Evolutionary conservation across 2,329 filamentous ascomycete species (phyloP), one percentile per base, ranked within the genome.

Genomic region (Diaporthe sp.): DNA sequence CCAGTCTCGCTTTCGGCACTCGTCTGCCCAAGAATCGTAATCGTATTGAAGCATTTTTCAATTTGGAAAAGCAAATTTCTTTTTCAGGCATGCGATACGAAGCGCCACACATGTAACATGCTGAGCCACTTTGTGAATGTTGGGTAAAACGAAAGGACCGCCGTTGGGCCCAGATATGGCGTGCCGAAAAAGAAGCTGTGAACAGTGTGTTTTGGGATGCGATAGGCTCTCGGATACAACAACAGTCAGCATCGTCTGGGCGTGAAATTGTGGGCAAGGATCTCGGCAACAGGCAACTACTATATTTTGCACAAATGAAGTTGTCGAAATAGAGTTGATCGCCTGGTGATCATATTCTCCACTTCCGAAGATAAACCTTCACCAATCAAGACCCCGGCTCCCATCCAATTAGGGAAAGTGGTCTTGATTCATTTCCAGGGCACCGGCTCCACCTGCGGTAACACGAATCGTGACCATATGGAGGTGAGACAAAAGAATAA

Each of bases 291-390:
- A 19, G n/a, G 8, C n/a, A 27, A 53, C 22, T 39, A 32, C n/a
- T 3, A 27, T 22, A 39, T 53, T 53, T 53, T 53, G 47, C 47
- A 68, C n/a, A 66, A 68, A 51, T 66, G 2, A 51, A 35, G 63
- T 25, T 66, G 44, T 66, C 25, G 44, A 53, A 68, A 39, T 53
- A 53, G 32, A 68, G 63, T 68, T 68, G 63, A 53, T 68, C 47
- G 63, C 32, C 47, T 15, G 63, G 35, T 39, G 47, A 39, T 39
- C 47, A 66, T 13, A 39, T 39, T 53, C 63, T 68, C 63, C 47
- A 68, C 47, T 35, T 2, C 22, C n/a, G n/a, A 53, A 8, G 47
- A 68, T 66, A 66, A 9, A 53, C n/a, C 53, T 68, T 27, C 32
- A 22, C 63, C 63, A 53, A 68, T 68, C 63, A 68, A 4, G 3